A percentile compares a stretch with the other conserved stretches of the same genome.
Evolutionary conservation across 352 stramenopile species (phyloP).

Genomic region (Pythium grandisporangium): DNA sequence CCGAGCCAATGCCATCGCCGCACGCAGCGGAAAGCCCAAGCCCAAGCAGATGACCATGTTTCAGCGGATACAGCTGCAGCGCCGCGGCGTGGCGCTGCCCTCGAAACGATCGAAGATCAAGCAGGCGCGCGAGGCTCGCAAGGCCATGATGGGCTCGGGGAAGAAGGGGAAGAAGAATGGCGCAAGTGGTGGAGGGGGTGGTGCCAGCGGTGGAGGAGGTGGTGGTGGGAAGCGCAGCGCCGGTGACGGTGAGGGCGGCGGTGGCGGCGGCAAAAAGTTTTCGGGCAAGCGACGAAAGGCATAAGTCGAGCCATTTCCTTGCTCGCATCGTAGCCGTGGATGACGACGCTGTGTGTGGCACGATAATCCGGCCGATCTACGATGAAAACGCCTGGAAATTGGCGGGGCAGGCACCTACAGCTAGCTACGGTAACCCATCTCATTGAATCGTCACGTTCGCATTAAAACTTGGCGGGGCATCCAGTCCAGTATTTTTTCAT

Average conservation of each 20-base stretch:
- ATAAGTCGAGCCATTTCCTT: not conserved
- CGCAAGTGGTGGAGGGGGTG: constrained; percentile 8
- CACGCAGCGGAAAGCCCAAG: constrained; percentile 30
- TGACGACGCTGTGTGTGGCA: constrained; percentile 2
- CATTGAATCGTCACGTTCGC: too few relatives aligned
- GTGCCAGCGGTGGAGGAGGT: constrained; percentile 2
- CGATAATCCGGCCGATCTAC: too few relatives aligned
- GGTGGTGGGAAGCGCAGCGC: constrained; percentile 12
- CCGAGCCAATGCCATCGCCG: constrained; percentile 16
- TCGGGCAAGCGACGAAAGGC: constrained; percentile 3
- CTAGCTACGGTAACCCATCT: too few relatives aligned
- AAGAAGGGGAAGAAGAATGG: constrained; percentile 31
- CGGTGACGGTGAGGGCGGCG: constrained; percentile 6
- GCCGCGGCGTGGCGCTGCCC: constrained; percentile 67
- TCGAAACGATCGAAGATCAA: constrained; percentile 82
- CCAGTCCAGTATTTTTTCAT: too few relatives aligned
- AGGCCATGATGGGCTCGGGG: constrained; percentile 35
- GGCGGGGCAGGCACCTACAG: too few relatives aligned
- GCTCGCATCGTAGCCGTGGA: not conserved
- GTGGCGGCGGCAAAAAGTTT: constrained; percentile 32
- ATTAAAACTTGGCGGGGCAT: too few relatives aligned
- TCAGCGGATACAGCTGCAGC: constrained; percentile 84
- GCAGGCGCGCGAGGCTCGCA: constrained; percentile 54
- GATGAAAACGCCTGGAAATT: too few relatives aligned
- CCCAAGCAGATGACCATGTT: constrained; percentile 76